Percentiles rank a stretch among this genome's conserved stretches.
phyloP scores from a whole-genome alignment of 1,139 yeast genomes.

The Geotrichum reessii region DNA sequence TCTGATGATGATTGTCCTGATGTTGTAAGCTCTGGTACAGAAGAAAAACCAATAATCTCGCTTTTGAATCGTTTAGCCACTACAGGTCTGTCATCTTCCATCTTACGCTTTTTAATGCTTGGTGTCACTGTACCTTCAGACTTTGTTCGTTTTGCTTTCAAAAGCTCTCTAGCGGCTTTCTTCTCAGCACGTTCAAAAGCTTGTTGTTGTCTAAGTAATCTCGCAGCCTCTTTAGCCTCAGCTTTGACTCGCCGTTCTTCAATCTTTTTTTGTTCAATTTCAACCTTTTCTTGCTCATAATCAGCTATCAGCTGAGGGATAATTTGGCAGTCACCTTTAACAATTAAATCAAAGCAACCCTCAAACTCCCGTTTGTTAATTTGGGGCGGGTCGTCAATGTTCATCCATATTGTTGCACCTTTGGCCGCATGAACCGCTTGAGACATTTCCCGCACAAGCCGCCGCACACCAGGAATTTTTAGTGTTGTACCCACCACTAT shows the following conservation, averaged over 20 bases:
- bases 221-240: slow-evolving; percentile 8
- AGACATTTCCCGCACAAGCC: slow-evolving; percentile 65
- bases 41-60: background rate
- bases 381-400: slow-evolving; percentile 45
- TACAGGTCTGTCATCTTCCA: background rate
- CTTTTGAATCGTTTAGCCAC: background rate
- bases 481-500: slow-evolving; percentile 82
- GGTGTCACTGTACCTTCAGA: slow-evolving; percentile 11
- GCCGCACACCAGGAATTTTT: slow-evolving; percentile 79
- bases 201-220: slow-evolving; percentile 16
- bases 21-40: background rate
- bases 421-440: slow-evolving; percentile 55
- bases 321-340: slow-evolving; percentile 57
- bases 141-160: slow-evolving; percentile 10
- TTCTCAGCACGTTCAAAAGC: slow-evolving; percentile 13
- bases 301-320: slow-evolving; percentile 38
- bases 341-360: slow-evolving; percentile 49
- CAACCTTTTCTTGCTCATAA: slow-evolving; percentile 29
- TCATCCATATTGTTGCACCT: slow-evolving; percentile 55
- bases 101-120: background rate
- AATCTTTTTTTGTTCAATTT: slow-evolving; percentile 16
- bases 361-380: slow-evolving; percentile 44
- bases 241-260: slow-evolving; percentile 16
- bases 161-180: background rate
- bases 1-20: slow-evolving; percentile 15